Evolutionary conservation across 2,329 filamentous ascomycete genomes (phyloP), one percentile per base, ranked within the genome.

Genomic region (Aspergillus melleus): DNA sequence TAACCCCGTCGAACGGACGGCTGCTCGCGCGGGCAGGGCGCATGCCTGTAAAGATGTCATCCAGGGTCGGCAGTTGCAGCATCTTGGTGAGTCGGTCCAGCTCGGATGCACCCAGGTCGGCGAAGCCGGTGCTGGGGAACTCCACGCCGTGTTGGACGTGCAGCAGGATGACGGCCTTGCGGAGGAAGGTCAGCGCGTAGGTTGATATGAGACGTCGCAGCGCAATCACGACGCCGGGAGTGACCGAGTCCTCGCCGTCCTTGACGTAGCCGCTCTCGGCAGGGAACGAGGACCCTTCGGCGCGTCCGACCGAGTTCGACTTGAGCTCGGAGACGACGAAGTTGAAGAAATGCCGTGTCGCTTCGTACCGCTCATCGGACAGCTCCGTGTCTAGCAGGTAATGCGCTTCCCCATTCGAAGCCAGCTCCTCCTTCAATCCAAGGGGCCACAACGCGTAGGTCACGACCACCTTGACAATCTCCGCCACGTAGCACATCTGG

Each of bases 61-160:
- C 87, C 57, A 98, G 87, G 0, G 86, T 84, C 2, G 92, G 93
- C 10, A 99, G 76, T 30, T 87, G 86, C 22, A 99, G 83, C 1
- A 87, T 83, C 65, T 90, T 87, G 0, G 89, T 90, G 2, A 99
- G 84, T 6, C 96, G 90, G 54, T 91, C 87, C 10, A 97, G 84
- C 76, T 99, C 95, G 54, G 91, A 84, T 20, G 86, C 84, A 61
- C 90, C 87, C 0, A 87, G 81, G 49, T 84, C 81, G 4, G 83
- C 80, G 54, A 88, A 84, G 32, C 88, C 80, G 59, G 90, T 84
- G 70, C 84, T 88, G 49, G 90, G 90, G 69, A 98, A 93, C 66
- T 96, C 91, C 54, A 98, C 87, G 19, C 94, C 94, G 71, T 91
- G 92, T 67, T 91, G 90, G 61, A 96, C 89, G 73, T 98, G 89